Percentiles rank a stretch among this genome's conserved stretches.
Conservation (phyloP, 495 filamentous ascomycete species). For the Penicillium dipodomyicola region DNA sequence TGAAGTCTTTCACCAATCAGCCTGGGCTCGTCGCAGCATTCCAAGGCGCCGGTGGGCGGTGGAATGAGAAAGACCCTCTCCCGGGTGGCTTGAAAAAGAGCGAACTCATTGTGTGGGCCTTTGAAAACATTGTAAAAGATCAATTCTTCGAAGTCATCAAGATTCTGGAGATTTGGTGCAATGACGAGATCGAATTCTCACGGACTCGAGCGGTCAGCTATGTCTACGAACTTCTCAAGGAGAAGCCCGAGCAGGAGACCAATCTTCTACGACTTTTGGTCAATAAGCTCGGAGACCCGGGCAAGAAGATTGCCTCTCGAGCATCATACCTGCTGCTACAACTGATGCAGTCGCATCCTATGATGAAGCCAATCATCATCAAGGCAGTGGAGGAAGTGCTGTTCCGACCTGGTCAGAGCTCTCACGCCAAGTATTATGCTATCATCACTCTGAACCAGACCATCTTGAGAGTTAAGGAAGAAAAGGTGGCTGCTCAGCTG, state of each 20-base stretch:
- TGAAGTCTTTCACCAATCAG: slow-evolving; percentile 76
- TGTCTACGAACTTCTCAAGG: slow-evolving; percentile 82
- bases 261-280: slow-evolving; percentile 88
- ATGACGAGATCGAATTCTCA: slow-evolving; percentile 90
- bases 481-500: slow-evolving; percentile 74
- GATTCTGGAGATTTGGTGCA: slow-evolving; percentile 84
- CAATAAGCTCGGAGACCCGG: slow-evolving; percentile 92
- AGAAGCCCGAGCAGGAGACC: slow-evolving; percentile 96
- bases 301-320: slow-evolving; percentile 90
- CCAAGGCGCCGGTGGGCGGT: slow-evolving; percentile 52
- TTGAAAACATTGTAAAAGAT: slow-evolving; percentile 90
- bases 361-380: slow-evolving; percentile 89
- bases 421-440: slow-evolving; percentile 90
- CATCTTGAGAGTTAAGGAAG: slow-evolving; percentile 77
- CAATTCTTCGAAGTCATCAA: slow-evolving; percentile 89
- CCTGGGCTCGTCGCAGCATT: slow-evolving; percentile 69
- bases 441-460: slow-evolving; percentile 97
- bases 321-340: slow-evolving; percentile 92
- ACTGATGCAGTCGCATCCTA: slow-evolving; percentile 77
- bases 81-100: slow-evolving; percentile 66
- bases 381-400: slow-evolving; percentile 83
- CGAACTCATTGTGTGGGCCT: slow-evolving; percentile 86
- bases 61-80: slow-evolving; percentile 64
- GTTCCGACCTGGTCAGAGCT: slow-evolving; percentile 79
- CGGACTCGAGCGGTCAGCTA: slow-evolving; percentile 81